Base-by-base conservation (phyloP, 2,329 filamentous ascomycete genomes). In the Triangularia setosa region DNA sequence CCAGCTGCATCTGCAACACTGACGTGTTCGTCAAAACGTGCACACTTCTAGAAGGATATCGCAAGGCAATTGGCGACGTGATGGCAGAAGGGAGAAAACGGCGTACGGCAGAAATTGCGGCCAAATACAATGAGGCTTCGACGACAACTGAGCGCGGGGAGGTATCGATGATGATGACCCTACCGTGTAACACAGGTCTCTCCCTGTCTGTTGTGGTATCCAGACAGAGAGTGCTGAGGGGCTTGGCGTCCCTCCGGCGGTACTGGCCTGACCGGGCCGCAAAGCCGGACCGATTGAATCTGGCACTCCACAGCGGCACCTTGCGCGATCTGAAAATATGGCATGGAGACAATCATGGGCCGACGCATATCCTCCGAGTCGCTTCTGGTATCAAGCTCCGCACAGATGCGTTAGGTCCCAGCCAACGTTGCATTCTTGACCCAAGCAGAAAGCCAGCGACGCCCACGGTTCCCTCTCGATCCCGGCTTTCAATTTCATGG, bases 261-360 rank as follows among this genome's bases (percentile, higher is more conserved):
- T 56, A 27, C 52, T 67, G 63, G 62, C 60, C 57, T 63, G 30
- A 40, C 62, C 69, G 69, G 69, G 57, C 69, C 69, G 69, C 61
- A 59, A 58, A 70, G 66, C 69, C 69, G 69, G 65, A 63, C 65
- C 66, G 65, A 63, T 61, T 65, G 59, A 21, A 25, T 25, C 58
- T 25, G 35, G 40, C 62, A 54, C 66, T 35, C 64, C 66, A 68
- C 60, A 44, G 23, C 55, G n/a, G 16, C 28, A 44, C 33, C 61
- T 52, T 62, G 58, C 57, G 58, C 35, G 16, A 24, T 55, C 23
- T 23, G 35, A 60, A 52, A 61, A 48, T 48, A 27, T 18, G 25
- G 18, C 35, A 33, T 30, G 57, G 61, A 25, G 23, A 27, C 24
- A 54, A 54, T 14, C 44, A 61, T 61, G 55, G 30, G 33, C 33